These are phyloP conservation scores for Acanthamoeba triangularis DNA, from an alignment of 208 protist species.

Conservation along the genomic window DNA sequence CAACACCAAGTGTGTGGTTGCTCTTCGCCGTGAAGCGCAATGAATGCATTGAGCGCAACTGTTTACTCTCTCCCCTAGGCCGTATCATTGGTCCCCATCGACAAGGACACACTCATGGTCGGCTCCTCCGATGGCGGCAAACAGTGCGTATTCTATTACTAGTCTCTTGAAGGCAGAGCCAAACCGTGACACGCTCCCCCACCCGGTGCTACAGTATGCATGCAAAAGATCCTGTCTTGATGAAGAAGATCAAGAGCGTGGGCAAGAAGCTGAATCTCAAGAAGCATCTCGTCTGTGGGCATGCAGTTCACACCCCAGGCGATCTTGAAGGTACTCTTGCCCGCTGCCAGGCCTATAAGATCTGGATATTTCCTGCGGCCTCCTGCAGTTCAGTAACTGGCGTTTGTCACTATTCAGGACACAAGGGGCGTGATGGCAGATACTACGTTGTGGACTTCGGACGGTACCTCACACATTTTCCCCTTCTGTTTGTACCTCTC, in stretches of 20 bases:
- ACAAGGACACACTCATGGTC: not conserved
- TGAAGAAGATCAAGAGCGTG: slow-evolving; percentile 24
- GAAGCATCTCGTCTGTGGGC: not conserved
- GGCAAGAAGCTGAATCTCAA: slow-evolving; percentile 42
- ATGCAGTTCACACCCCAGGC: not conserved
- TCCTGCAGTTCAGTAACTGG: not conserved
- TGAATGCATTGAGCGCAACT: too few relatives aligned
- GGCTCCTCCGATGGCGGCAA: slow-evolving; percentile 43
- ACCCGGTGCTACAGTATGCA: not conserved
- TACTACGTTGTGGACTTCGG: slow-evolving; percentile 53
- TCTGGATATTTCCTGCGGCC: too few relatives aligned
- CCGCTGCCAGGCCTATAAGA: not conserved
- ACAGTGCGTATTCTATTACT: not conserved
- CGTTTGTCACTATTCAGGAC: not conserved
- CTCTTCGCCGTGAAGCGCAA: not conserved
- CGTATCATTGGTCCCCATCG: not conserved
- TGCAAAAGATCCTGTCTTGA: not conserved
- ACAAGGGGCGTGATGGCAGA: not conserved
- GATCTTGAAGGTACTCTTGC: slow-evolving; percentile 33
- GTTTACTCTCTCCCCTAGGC: not conserved
- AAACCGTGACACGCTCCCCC: not conserved
- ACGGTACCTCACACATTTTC: not conserved
- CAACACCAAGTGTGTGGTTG: not conserved
- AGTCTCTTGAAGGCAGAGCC: too few relatives aligned
- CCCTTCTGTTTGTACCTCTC: not conserved